A percentile compares a stretch with the other conserved stretches of the same genome.
phyloP scores from a whole-genome alignment of 2,329 filamentous ascomycete species.

The Ophiobolus disseminans region DNA sequence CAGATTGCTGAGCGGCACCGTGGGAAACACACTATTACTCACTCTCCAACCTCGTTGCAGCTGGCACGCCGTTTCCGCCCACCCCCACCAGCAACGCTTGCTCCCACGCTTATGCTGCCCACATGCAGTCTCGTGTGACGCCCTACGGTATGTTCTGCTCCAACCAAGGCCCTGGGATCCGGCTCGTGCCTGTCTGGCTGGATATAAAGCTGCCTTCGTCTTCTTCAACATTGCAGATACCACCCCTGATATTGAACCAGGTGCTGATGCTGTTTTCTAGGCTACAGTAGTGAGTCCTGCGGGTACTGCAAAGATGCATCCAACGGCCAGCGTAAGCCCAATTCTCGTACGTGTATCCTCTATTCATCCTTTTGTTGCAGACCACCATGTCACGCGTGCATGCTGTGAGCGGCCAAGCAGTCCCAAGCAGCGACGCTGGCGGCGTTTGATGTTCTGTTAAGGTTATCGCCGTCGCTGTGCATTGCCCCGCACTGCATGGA shows the following conservation, averaged over 20 bases:
- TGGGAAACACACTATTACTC: conserved; percentile 17
- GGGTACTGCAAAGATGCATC: conserved; percentile 59
- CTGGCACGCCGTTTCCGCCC: conserved; percentile 22
- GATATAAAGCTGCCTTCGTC: conserved; percentile 23
- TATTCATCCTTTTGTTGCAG: conserved; percentile 16
- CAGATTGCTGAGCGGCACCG: conserved; percentile 4
- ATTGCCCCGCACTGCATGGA: conserved; percentile 24
- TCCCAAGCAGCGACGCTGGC: conserved; percentile 8
- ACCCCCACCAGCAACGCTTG: conserved; percentile 39
- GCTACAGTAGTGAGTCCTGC: conserved; percentile 58
- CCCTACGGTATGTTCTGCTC: conserved; percentile 51
- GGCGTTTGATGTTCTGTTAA: conserved; percentile 37
- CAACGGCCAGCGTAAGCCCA: conserved; percentile 55
- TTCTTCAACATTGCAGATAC: conserved; percentile 6
- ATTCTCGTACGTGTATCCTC: conserved; percentile 55
- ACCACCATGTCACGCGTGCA: conserved; percentile 28
- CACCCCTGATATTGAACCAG: conserved; percentile 6
- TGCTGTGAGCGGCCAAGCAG: conserved; percentile 19
- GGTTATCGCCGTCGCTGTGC: conserved; percentile 36
- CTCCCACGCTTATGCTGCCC: conserved; percentile 51
- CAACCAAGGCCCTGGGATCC: conserved; percentile 44
- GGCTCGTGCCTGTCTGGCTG: conserved; percentile 50
- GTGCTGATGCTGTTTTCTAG: conserved; percentile 43
- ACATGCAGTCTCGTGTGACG: conserved; percentile 52
- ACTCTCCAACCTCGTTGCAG: conserved; percentile 20